A percentile compares a stretch with the other conserved stretches of the same genome.
These are phyloP conservation scores for Aulographum hederae DNA, from an alignment of 2,329 filamentous ascomycete genomes.

Conservation along the genomic window DNA sequence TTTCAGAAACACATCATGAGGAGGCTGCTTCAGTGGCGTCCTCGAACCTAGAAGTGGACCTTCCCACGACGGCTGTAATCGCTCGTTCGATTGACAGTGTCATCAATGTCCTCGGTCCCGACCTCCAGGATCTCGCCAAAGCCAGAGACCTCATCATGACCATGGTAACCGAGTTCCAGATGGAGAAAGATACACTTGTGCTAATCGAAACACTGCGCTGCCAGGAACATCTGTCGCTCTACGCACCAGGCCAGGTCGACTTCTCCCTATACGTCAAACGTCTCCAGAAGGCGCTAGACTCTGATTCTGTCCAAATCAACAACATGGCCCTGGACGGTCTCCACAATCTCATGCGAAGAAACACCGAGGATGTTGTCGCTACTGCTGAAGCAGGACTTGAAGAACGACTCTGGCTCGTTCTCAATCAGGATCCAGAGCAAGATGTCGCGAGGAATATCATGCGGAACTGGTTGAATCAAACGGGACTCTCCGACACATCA, in stretches of 20 bases:
- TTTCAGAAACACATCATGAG: conserved; percentile 76
- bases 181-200: conserved; percentile 52
- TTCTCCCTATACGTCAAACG: conserved; percentile 69
- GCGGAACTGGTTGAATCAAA: conserved; percentile 84
- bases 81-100: conserved; percentile 84
- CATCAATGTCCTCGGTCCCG: conserved; percentile 89
- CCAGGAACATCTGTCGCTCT: conserved; percentile 78
- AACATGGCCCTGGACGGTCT: conserved; percentile 74
- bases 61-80: conserved; percentile 66
- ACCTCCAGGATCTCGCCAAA: conserved; percentile 81
- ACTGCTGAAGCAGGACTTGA: conserved; percentile 65
- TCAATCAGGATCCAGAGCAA: conserved; percentile 52
- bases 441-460: conserved; percentile 79
- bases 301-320: conserved; percentile 48
- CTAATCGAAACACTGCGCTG: conserved; percentile 65
- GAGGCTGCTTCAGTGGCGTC: conserved; percentile 64
- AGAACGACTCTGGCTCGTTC: conserved; percentile 76
- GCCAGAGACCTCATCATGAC: conserved; percentile 84
- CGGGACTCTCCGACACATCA: conserved; percentile 58
- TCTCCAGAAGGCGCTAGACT: conserved; percentile 61
- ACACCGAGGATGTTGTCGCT: conserved; percentile 64
- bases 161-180: conserved; percentile 64
- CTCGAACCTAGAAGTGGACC: conserved; percentile 77
- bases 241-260: conserved; percentile 74
- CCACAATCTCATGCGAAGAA: conserved; percentile 87